A percentile compares a stretch with the other conserved stretches of the same genome.
These are phyloP conservation scores for Acer negundo DNA, from an alignment of 345 rosid genomes.

Conservation along the genomic window DNA sequence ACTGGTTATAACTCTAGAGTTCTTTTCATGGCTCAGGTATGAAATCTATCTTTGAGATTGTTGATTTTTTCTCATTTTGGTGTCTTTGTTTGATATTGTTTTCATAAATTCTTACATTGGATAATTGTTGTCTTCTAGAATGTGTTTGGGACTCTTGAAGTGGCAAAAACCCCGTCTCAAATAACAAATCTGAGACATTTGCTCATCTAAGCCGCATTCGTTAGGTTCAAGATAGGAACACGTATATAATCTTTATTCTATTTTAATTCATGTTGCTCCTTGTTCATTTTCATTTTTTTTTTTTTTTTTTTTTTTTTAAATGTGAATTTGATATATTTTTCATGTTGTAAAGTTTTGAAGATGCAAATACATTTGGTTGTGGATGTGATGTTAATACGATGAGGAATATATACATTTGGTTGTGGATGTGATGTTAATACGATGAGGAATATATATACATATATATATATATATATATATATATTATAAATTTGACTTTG, in stretches of 20 bases:
- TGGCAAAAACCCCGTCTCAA: conserved; percentile 30
- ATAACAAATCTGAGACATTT: conserved; percentile 34
- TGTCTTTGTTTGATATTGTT: not conserved
- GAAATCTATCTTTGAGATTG: not conserved
- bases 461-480: too few relatives aligned
- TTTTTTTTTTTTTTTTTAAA: too few relatives aligned
- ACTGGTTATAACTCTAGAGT: conserved; percentile 47
- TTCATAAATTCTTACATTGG: not conserved
- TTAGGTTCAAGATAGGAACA: not conserved
- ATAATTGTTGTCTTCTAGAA: conserved; percentile 28
- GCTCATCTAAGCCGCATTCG: conserved; percentile 29
- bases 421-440: too few relatives aligned
- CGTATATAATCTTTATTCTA: not conserved
- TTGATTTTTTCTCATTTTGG: not conserved
- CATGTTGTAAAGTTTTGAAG: too few relatives aligned
- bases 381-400: too few relatives aligned
- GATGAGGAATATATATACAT: too few relatives aligned
- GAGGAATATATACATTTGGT: too few relatives aligned
- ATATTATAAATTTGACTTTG: too few relatives aligned
- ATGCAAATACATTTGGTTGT: too few relatives aligned
- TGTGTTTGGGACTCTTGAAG: conserved; percentile 43
- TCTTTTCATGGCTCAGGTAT: conserved; percentile 45
- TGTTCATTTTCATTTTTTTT: too few relatives aligned
- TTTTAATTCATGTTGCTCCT: not conserved
- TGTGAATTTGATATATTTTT: too few relatives aligned